A percentile compares a stretch with the other conserved stretches of the same genome.
Evolutionary conservation across 2,329 filamentous ascomycete genomes (phyloP).

Genomic region (Aureobasidium sp.): DNA sequence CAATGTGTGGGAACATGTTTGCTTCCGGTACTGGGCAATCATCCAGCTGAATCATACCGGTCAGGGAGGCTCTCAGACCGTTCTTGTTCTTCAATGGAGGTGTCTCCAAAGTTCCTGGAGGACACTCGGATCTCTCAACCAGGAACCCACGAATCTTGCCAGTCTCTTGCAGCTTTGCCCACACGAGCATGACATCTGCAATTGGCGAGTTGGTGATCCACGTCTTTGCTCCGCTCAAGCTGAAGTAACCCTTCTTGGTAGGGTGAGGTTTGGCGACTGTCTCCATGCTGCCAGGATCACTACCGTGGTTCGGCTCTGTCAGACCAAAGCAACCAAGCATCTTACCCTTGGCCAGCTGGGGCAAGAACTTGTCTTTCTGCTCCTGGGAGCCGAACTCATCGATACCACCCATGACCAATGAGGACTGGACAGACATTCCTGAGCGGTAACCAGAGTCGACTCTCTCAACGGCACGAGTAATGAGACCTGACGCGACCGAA

Average conservation of each 20-base stretch:
- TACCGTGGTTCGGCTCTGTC: conserved; percentile 89
- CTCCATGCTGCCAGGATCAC: conserved; percentile 87
- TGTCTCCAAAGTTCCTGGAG: conserved; percentile 81
- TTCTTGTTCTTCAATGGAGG: conserved; percentile 93
- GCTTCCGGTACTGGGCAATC: conserved; percentile 77
- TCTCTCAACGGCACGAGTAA: conserved; percentile 81
- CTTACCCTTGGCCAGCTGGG: conserved; percentile 73
- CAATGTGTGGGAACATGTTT: conserved; percentile 89
- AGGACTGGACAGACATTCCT: conserved; percentile 88
- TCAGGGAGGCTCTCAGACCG: conserved; percentile 83
- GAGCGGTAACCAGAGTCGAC: conserved; percentile 89
- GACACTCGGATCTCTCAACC: conserved; percentile 76
- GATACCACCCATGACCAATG: conserved; percentile 88
- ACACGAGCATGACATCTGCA: conserved; percentile 74
- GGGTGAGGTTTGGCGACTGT: conserved; percentile 76
- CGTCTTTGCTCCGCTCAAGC: conserved; percentile 75
- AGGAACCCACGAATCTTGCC: conserved; percentile 93
- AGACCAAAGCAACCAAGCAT: conserved; percentile 79
- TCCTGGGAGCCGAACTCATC: conserved; percentile 80
- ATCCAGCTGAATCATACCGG: conserved; percentile 96
- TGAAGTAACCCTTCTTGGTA: conserved; percentile 71
- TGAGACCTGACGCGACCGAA: conserved; percentile 79
- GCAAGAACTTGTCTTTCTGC: conserved; percentile 76
- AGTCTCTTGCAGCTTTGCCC: conserved; percentile 86
- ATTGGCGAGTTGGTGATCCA: conserved; percentile 97